Base-by-base conservation (phyloP, 176 grass and related monocot genomes). In the Canna indica region DNA sequence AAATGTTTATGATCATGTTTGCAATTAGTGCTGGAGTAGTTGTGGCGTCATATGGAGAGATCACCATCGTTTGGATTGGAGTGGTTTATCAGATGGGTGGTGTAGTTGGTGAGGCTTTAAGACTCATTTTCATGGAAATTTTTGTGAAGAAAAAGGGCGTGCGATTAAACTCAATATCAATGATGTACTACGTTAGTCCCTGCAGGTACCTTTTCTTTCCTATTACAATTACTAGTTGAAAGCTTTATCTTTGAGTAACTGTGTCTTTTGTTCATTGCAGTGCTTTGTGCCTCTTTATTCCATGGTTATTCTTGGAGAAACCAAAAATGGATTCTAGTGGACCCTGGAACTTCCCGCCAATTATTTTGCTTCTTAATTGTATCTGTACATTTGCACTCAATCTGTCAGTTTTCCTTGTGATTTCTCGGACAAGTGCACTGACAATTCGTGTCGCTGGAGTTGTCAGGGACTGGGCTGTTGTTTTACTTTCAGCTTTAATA, bases 61-160 rank as follows among this genome's bases (percentile, higher is more conserved):
- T 97, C 44, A 97, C 81, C 27, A 93, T 97, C 70, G 87, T 48
- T 67, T 97, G 94, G 94, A 80, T 90, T 42, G 94, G 94, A 44
- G 94, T 97, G 47, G 89, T 97, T 64, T 97, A 97, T 69, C 94
- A 97, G 75, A 97, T 97, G 94, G 94, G 94, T 54, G 94, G 94
- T 57, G 89, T 97, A 35, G 42, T 97, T 25, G 94, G 89, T 38
- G 94, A 97, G 78, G 89, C 89, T 68, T 72, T 88, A 64, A 92
- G 94, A 72, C 94, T 97, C 64, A 87, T 93, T 68, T 97, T 97
- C 73, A 92, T 97, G 16, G 94, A 97, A 73, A 90, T 97, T 75
- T 97, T 97, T 82, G 77, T 97, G 52, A 97, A 97, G 84, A 97
- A 90, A 83, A 97, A 97, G 30, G 94, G 94, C 68, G 86, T 97